Base-by-base conservation (phyloP, 164 flowering plant genomes). In the Umbilicus rupestris region DNA sequence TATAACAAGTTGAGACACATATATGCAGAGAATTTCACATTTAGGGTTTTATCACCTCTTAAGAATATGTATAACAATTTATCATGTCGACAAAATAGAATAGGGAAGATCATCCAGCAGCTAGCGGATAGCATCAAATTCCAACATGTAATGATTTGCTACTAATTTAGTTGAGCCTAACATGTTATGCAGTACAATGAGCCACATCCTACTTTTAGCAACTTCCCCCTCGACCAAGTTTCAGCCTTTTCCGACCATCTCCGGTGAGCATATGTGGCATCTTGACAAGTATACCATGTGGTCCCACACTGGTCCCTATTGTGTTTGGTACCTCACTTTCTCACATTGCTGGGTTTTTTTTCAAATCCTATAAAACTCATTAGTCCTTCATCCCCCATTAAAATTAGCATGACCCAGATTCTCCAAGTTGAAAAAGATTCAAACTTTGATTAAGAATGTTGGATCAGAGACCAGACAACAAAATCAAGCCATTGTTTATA, bases 131-230 rank as follows among this genome's bases (percentile, higher is more conserved):
- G 19, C 47, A 47, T 47, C 60, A 55, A 28, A 5, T 55, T 28
- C 60, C 60, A 55, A 28, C 60, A 55, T 26, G 33, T 28, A 55
- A 55, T 55, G 33, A 55, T 55, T 55, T 55, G 31, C 15, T 55
- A 55, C 60, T 55, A 55, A 55, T 55, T 55, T 26, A 11, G 60
- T 26, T 26, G 33, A 55, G 60, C 33, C 35, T 55, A 55, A 30
- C 33, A 24, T 55, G 33, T 28, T 28, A 28, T 55, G 60, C 33
- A 55, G 60, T 55, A 55, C 60, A 55, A 26, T 12, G 60, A 55
- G 60, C 60, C 60, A 28, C 60, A 26, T 55, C 60, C 35, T 55
- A 55, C 60, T 55, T 55, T 55, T 55, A 55, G 60, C 22, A 55
- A 28, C 19, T 55, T 30, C 14, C 28, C 28, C 11, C 57, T 55